These are phyloP conservation scores for Cladosporium sp. DNA, from an alignment of 2,329 filamentous ascomycete species.

Conservation along the genomic window DNA sequence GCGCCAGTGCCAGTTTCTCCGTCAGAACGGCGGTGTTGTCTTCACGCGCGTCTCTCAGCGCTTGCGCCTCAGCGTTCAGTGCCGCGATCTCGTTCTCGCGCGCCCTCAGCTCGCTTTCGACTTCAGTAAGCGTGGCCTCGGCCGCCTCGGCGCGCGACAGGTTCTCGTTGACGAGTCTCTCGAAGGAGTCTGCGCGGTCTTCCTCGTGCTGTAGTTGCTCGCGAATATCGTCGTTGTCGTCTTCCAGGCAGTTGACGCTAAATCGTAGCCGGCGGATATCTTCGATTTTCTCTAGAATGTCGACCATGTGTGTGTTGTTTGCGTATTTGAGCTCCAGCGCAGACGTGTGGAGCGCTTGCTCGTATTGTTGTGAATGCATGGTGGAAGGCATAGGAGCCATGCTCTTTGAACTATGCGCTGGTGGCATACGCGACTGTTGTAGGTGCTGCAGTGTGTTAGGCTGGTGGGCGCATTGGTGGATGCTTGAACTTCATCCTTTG, in stretches of 20 bases:
- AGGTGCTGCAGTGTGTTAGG: conserved; percentile 5
- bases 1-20: conserved; percentile 56
- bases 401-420: conserved; percentile 13
- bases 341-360: conserved; percentile 47
- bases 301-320: conserved; percentile 56
- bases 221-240: conserved; percentile 65
- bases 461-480: conserved; percentile 8
- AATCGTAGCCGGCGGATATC: conserved; percentile 63
- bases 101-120: conserved; percentile 46
- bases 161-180: conserved; percentile 45
- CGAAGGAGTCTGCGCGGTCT: conserved; percentile 52
- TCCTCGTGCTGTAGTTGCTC: conserved; percentile 57
- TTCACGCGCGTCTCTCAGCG: conserved; percentile 59
- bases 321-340: conserved; percentile 65
- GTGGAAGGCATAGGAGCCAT: conserved; percentile 19
- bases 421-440: conserved; percentile 15
- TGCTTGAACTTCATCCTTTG: not conserved
- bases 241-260: conserved; percentile 62
- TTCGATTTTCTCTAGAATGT: conserved; percentile 68
- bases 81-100: conserved; percentile 51
- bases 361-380: conserved; percentile 30
- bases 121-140: conserved; percentile 36
- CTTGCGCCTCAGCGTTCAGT: conserved; percentile 63
- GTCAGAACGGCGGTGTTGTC: conserved; percentile 65
- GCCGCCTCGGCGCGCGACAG: conserved; percentile 44